Evolutionary conservation across 108 stramenopile species (phyloP).

Genomic region (Cafeteria roenbergensis): DNA sequence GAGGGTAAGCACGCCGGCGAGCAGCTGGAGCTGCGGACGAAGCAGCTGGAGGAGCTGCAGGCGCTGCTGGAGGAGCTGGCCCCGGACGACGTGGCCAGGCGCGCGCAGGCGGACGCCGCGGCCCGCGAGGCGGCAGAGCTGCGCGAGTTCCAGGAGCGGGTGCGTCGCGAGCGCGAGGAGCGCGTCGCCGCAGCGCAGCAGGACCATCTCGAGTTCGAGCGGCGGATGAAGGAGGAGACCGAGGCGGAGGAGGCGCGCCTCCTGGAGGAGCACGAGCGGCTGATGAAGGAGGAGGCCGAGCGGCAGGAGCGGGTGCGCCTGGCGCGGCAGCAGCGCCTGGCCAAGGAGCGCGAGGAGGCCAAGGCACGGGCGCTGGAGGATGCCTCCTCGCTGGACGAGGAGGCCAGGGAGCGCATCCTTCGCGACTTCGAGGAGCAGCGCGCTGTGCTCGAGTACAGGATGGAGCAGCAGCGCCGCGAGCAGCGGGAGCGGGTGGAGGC

Average conservation of each 20-base stretch:
- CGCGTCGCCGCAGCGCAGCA: background rate
- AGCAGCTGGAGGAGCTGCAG: background rate
- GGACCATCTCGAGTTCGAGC: background rate
- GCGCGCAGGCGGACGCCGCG: background rate
- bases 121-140: conserved; percentile 2
- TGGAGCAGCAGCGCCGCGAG: background rate
- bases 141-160: background rate
- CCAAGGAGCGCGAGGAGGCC: background rate
- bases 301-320: background rate
- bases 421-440: background rate
- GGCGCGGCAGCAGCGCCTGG: background rate
- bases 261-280: background rate
- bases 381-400: background rate
- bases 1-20: background rate
- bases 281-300: background rate
- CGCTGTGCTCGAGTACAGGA: background rate
- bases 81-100: background rate
- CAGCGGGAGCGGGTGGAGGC: background rate
- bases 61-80: background rate
- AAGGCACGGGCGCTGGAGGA: background rate
- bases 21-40: background rate
- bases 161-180: background rate
- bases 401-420: background rate
- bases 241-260: background rate
- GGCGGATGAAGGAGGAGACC: background rate